Base-by-base conservation (phyloP, 106 monocot genomes). In the Acorus calamus region DNA sequence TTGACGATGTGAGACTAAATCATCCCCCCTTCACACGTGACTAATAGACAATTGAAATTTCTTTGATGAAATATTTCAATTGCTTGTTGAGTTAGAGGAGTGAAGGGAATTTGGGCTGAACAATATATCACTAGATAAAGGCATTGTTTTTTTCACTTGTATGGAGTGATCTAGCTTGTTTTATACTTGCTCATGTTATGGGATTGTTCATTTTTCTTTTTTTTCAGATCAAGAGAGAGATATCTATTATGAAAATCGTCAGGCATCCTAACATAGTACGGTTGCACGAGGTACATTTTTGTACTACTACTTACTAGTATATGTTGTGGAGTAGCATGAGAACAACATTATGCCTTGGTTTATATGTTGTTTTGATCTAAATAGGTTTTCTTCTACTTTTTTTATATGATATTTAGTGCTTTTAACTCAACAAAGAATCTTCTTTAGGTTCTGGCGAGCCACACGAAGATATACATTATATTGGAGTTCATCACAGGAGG, bases 171-270 rank as follows among this genome's bases (percentile, higher is more conserved):
- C 28, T 65, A 54, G 11, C 10, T 64, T 6, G 43, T 11, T 11
- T 53, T 44, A 9, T 59, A 5, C 11, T 51, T 61, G 42, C 7
- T n/a, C 14, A 6, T 4, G 28, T 28, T 28, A 28, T 28, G 28
- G 28, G 28, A 28, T 28, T 28, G 28, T 28, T 28, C 28, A 28
- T 28, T 28, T 28, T 28, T 28, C 42, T 13, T 28, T 2, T 68
- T 47, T 66, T 57, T 6, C 83, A 94, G 94, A 90, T 94, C 14
- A 90, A 90, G 75, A 81, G 82, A 55, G 94, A 94, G 63, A 94
- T 94, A 61, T 94, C 94, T 4, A 84, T 94, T 55, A 94, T 94
- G 94, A 94, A 90, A 76, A 87, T 94, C 68, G 94, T 94, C 5
- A 76, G 94, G 57, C 94, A 94, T 72, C 94, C 87, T 3, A 56